Percentiles rank a stretch among this genome's conserved stretches.
Evolutionary conservation across 2,329 filamentous ascomycete species (phyloP).

Genomic region (Talaromyces sp.): DNA sequence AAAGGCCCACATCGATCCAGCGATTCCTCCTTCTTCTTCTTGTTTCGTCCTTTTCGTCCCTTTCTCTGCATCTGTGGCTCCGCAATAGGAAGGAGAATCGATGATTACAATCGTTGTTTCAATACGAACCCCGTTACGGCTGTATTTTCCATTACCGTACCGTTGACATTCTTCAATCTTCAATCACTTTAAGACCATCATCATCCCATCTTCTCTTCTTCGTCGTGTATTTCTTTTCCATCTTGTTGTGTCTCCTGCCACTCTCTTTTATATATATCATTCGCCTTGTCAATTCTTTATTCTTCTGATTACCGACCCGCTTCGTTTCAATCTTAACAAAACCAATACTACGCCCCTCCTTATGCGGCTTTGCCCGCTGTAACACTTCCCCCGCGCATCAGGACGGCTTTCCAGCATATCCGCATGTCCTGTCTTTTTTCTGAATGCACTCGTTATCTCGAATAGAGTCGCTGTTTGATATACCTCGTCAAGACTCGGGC

Average conservation of each 20-base stretch:
- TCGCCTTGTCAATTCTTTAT: neutral
- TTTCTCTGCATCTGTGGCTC: slow-evolving; percentile 1
- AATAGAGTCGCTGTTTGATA: slow-evolving; percentile 2
- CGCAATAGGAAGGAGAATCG: neutral
- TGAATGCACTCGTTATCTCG: slow-evolving; percentile 26
- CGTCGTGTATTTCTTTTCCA: neutral
- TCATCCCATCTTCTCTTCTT: neutral
- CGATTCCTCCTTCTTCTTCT: neutral
- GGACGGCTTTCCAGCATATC: slow-evolving; percentile 28
- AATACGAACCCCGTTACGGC: neutral
- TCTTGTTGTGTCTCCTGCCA: neutral
- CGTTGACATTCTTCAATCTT: neutral
- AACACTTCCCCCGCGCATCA: slow-evolving; percentile 17
- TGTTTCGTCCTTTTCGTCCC: neutral
- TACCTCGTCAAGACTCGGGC: neutral
- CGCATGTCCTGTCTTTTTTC: slow-evolving; percentile 24
- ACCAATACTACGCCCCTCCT: slow-evolving; percentile 9
- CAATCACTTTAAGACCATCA: neutral
- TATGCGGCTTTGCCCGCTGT: slow-evolving; percentile 12
- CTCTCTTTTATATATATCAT: neutral
- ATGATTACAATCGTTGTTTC: slow-evolving; percentile 6
- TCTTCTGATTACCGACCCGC: neutral
- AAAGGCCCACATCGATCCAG: neutral
- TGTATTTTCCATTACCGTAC: slow-evolving; percentile 10
- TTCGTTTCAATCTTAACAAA: neutral